These are phyloP conservation scores for Lanmaoa rubissima DNA, from an alignment of 768 basidiomycete genomes.

Conservation along the genomic window DNA sequence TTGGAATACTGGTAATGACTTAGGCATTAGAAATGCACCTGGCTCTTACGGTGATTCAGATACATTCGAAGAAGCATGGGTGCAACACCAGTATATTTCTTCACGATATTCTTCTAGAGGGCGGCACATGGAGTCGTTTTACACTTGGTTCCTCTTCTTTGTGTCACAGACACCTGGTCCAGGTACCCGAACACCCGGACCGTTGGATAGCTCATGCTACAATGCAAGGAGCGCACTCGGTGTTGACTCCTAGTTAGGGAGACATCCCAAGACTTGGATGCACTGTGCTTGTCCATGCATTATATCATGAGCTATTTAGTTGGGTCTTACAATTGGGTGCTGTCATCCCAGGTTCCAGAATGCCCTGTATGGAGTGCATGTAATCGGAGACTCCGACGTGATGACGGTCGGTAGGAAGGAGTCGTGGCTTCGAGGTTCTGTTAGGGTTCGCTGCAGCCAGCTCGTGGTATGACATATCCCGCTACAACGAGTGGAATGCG, in stretches of 20 bases:
- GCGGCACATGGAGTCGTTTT: background rate
- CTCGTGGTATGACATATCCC: background rate
- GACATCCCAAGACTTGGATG: background rate
- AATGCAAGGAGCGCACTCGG: background rate
- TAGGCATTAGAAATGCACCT: background rate
- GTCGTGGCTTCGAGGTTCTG: background rate
- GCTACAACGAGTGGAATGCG: background rate
- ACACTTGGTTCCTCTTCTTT: background rate
- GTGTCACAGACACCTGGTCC: background rate
- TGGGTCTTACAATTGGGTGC: background rate
- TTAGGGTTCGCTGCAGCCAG: background rate
- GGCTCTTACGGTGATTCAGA: background rate
- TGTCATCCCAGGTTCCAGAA: background rate
- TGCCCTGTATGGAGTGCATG: background rate
- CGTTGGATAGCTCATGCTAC: constrained; percentile 13
- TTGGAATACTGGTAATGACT: background rate
- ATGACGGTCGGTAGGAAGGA: background rate
- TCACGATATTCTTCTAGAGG: background rate
- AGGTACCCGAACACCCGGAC: background rate
- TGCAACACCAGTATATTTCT: background rate
- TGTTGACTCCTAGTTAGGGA: background rate
- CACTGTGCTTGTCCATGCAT: background rate
- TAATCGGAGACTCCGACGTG: background rate
- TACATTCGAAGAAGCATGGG: too few species aligned
- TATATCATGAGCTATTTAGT: constrained; percentile 15